Conservation (phyloP, 352 stramenopile species). For the Thalassiosira pacifica region DNA sequence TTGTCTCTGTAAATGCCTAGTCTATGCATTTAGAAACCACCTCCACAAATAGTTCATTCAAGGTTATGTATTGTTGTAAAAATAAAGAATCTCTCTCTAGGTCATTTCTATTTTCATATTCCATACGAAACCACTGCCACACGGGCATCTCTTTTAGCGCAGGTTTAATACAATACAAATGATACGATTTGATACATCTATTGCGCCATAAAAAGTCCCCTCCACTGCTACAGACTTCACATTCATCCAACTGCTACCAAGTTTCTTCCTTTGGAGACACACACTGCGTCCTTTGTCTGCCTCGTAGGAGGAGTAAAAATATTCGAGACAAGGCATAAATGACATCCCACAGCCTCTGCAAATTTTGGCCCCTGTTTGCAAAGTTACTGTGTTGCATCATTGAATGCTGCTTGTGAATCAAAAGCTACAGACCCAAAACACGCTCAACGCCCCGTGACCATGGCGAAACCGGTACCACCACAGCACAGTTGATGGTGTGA, state of each 20-base stretch:
- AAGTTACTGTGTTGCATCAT: constrained; percentile 46
- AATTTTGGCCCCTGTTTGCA: constrained; percentile 51
- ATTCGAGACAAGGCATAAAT: constrained; percentile 49
- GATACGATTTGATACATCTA: constrained; percentile 46
- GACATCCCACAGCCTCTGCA: constrained; percentile 57
- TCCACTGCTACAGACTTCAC: constrained; percentile 52
- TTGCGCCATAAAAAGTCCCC: constrained; percentile 57
- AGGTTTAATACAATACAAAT: constrained; percentile 50
- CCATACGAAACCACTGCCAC: constrained; percentile 45
- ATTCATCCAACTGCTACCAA: constrained; percentile 57
- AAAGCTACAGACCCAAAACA: too few species aligned
- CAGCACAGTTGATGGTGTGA: constrained; percentile 26
- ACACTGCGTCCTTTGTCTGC: constrained; percentile 13
- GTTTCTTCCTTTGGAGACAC: constrained; percentile 48
- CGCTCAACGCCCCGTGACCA: too few species aligned
- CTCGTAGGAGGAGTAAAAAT: constrained; percentile 65
- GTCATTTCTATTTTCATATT: constrained; percentile 38
- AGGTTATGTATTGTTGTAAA: not conserved
- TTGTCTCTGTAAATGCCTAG: not conserved
- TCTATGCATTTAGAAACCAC: not conserved
- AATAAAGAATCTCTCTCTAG: not conserved
- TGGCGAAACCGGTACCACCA: too few species aligned
- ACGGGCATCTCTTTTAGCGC: constrained; percentile 35
- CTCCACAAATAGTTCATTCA: not conserved
- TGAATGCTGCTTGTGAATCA: constrained; percentile 26